Conservation (phyloP, 805 yeast genomes). For the Torulaspora microellipsoides region DNA sequence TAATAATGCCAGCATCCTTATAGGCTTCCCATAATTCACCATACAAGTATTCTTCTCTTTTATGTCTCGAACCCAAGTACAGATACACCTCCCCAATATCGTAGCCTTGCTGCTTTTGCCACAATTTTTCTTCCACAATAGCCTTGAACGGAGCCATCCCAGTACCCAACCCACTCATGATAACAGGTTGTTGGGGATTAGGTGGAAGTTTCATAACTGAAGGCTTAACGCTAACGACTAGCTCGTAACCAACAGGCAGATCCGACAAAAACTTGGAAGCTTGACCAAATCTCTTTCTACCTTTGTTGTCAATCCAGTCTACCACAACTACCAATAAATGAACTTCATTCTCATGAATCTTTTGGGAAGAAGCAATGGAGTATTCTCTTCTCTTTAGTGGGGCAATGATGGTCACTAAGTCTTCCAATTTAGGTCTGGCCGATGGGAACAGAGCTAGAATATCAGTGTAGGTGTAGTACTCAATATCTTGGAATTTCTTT, state of each 20-base stretch:
- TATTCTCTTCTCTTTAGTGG: slow-evolving; percentile 96
- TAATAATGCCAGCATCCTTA: slow-evolving; percentile 83
- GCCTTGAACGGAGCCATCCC: slow-evolving; percentile 99
- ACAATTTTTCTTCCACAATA: slow-evolving; percentile 88
- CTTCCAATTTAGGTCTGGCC: slow-evolving; percentile 71
- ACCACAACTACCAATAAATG: slow-evolving; percentile 92
- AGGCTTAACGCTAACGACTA: slow-evolving; percentile 92
- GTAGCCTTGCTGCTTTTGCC: slow-evolving; percentile 85
- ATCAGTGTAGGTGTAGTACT: slow-evolving; percentile 76
- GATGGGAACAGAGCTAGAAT: slow-evolving; percentile 72
- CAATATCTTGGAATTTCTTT: slow-evolving; percentile 80
- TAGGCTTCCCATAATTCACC: slow-evolving; percentile 98
- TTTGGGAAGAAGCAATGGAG: slow-evolving; percentile 95
- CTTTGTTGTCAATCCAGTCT: slow-evolving; percentile 86
- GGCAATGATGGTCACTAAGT: slow-evolving; percentile 67
- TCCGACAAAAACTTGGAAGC: slow-evolving; percentile 88
- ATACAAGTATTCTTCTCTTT: slow-evolving; percentile 88
- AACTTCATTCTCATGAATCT: slow-evolving; percentile 82
- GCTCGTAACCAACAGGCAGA: slow-evolving; percentile 70
- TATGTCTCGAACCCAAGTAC: slow-evolving; percentile 91
- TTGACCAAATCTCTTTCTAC: slow-evolving; percentile 86
- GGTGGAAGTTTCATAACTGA: slow-evolving; percentile 96
- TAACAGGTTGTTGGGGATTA: slow-evolving; percentile 78
- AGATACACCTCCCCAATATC: slow-evolving; percentile 86
- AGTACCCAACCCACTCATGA: slow-evolving; percentile 97